Evolutionary conservation across 1,284 basidiomycete genomes (phyloP).

Genomic region (Puccinia triticina): DNA sequence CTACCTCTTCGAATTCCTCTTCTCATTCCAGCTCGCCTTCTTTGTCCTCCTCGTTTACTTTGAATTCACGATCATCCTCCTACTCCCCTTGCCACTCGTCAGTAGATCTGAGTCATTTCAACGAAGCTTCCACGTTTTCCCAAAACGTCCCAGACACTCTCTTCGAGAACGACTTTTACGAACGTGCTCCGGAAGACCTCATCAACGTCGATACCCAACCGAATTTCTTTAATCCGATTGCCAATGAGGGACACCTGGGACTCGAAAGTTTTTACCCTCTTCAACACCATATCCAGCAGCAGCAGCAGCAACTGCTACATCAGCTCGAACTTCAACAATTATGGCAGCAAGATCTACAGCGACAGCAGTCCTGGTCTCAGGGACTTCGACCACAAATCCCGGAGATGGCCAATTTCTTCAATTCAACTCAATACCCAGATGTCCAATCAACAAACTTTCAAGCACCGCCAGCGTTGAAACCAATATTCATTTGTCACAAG

Average conservation of each 20-base stretch:
- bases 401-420: not conserved
- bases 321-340: constrained; percentile 13
- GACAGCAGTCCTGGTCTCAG: not conserved
- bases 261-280: constrained; percentile 30
- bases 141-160: not conserved
- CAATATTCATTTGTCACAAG: constrained; percentile 43
- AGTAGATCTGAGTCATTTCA: not conserved
- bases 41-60: constrained; percentile 12
- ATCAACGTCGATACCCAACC: not conserved
- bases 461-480: not conserved
- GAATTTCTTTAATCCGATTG: not conserved
- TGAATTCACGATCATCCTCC: constrained; percentile 20
- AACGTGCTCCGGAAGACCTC: not conserved
- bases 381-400: not conserved
- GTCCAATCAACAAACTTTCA: not conserved
- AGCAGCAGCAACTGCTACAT: not conserved
- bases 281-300: constrained; percentile 13
- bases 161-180: not conserved
- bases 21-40: constrained; percentile 33
- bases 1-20: not conserved
- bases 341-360: constrained; percentile 1
- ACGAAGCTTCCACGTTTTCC: constrained; percentile 5
- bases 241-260: not conserved
- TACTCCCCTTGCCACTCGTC: constrained; percentile 16
- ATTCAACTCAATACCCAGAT: not conserved